Evolutionary conservation across 164 flowering plant genomes (phyloP).

Genomic region (Aristolochia fimbriata): DNA sequence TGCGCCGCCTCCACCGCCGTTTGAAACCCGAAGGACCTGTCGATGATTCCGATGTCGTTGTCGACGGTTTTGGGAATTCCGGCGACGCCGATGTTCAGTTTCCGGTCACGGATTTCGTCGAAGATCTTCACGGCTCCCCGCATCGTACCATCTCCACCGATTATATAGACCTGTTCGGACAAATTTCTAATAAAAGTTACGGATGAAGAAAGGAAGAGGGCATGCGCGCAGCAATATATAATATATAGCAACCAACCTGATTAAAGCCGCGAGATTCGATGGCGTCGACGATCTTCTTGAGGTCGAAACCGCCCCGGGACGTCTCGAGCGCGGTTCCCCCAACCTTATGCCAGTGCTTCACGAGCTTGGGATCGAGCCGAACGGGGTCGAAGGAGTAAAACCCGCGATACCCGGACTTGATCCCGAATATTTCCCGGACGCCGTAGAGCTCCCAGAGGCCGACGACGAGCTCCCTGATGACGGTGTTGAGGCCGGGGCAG

Average conservation of each 20-base stretch:
- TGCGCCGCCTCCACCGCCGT: slow-evolving; percentile 86
- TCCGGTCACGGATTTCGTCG: slow-evolving; percentile 43
- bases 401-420: slow-evolving; percentile 66
- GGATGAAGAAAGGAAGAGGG: too few species aligned
- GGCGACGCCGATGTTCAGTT: slow-evolving; percentile 35
- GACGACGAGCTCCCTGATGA: slow-evolving; percentile 69
- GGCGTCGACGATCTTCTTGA: slow-evolving; percentile 52
- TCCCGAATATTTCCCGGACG: slow-evolving; percentile 54
- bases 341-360: slow-evolving; percentile 54
- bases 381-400: slow-evolving; percentile 50
- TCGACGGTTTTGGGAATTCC: slow-evolving; percentile 88
- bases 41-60: slow-evolving; percentile 79
- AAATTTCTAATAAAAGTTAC: too few species aligned
- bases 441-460: slow-evolving; percentile 73
- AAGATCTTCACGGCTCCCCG: slow-evolving; percentile 71
- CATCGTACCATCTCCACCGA: slow-evolving; percentile 88
- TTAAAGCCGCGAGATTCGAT: slow-evolving; percentile 46
- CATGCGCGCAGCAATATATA: too few species aligned
- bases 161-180: slow-evolving; percentile 62
- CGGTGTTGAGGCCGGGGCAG: slow-evolving; percentile 84
- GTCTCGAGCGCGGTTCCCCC: slow-evolving; percentile 74
- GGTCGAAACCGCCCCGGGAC: slow-evolving; percentile 77
- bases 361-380: slow-evolving; percentile 43
- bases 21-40: slow-evolving; percentile 75
- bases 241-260: slow-evolving; percentile 33